Evolutionary conservation across 2,329 filamentous ascomycete species (phyloP).

Genomic region (Huntiella decipiens): DNA sequence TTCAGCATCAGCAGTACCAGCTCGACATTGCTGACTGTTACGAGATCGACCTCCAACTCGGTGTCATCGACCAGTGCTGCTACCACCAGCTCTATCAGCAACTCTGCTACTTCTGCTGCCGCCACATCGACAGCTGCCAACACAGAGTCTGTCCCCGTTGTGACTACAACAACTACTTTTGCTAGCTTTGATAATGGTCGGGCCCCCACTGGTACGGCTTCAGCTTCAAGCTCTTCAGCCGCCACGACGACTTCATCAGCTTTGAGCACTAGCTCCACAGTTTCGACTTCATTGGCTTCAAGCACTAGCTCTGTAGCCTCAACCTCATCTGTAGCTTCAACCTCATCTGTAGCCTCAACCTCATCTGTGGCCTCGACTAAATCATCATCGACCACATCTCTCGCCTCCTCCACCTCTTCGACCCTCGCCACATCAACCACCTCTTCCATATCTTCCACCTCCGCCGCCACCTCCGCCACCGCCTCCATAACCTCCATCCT

Average conservation of each 20-base stretch:
- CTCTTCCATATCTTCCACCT: neutral
- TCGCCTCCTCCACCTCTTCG: neutral
- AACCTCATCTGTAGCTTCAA: neutral
- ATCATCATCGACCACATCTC: neutral
- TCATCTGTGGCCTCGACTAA: neutral
- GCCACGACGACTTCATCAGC: neutral
- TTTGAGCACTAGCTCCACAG: neutral
- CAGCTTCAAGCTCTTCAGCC: neutral
- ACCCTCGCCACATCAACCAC: neutral
- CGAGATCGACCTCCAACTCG: neutral
- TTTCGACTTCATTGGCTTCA: neutral
- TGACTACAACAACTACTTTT: neutral
- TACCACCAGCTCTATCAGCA: neutral
- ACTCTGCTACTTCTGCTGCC: neutral
- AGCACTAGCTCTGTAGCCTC: neutral
- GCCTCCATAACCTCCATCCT: constrained; percentile 3
- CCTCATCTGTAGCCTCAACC: neutral
- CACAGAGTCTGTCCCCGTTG: neutral
- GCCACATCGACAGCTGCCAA: neutral
- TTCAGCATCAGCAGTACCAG: neutral
- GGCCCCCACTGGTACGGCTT: neutral
- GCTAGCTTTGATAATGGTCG: neutral
- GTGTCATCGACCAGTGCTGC: neutral
- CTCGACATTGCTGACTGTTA: neutral
- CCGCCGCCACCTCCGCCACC: neutral